Evolutionary conservation across 2,329 filamentous ascomycete genomes (phyloP), one percentile per base, ranked within the genome.

Genomic region (Trichoderma sp.): DNA sequence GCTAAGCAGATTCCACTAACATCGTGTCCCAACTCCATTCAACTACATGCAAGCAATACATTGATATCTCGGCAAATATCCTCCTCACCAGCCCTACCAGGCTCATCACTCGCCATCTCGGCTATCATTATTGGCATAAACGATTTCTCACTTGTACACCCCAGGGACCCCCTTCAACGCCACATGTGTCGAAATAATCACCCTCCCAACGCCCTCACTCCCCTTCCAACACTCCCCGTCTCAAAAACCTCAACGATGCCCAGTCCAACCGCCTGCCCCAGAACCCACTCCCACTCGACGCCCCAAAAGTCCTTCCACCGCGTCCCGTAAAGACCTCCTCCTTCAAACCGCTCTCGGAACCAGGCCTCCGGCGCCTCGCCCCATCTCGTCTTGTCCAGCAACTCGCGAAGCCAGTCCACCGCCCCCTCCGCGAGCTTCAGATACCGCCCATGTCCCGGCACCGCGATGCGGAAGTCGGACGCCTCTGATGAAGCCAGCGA

Each of bases 241-340:
- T 94, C 90, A 82, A 95, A 95, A 16, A 94, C 84, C 83, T 95
- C 93, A 4, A 95, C 88, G 18, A 92, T 80, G 1, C 93, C 93
- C 33, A 91, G 87, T 0, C 93, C 93, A 29, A 94, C 87, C 60
- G 92, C 93, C 82, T 95, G 93, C 56, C 89, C 91, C 59, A 95
- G 81, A 18, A 93, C 87, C 92, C 92, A 95, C 75, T 92, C 89
- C 82, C 94, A 95, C 60, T 88, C 84, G 76, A 94, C 83, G 0
- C 93, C 93, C 80, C 90, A 89, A 77, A 94, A 93, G 35, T 90
- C 88, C 81, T 88, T 92, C 93, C 93, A 95, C 81, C 84, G 78
- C 67, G 80, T 76, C 1, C 84, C 83, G 74, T 84, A 83, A 41
- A 84, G 77, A 2, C 83, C 82, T 4, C 91, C 92, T 14, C 92